These are phyloP conservation scores for Dittrichia graveolens DNA, from an alignment of 129 eudicot species.

Conservation along the genomic window DNA sequence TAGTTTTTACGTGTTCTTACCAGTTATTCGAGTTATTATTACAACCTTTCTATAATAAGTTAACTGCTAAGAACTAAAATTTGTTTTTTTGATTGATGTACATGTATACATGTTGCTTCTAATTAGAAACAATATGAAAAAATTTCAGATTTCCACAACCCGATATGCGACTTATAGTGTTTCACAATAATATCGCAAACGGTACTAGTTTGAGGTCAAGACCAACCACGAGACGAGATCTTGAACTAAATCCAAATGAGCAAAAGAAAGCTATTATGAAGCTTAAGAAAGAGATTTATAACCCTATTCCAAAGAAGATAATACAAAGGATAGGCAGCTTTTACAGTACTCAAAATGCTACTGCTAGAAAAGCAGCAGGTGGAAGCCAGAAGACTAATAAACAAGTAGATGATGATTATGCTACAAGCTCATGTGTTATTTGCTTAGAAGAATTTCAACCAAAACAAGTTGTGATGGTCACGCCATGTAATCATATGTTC, in stretches of 20 bases:
- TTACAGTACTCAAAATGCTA: constrained; percentile 32
- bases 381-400: constrained; percentile 1
- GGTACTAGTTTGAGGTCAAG: constrained; percentile 18
- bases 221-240: constrained; percentile 14
- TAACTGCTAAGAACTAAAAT: too few relatives aligned
- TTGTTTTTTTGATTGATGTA: neutral
- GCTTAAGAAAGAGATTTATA: constrained; percentile 68
- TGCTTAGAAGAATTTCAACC: constrained; percentile 74
- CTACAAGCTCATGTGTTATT: constrained; percentile 58
- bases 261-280: constrained; percentile 47
- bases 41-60: too few relatives aligned
- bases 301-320: constrained; percentile 48
- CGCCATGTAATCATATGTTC: constrained; percentile 84
- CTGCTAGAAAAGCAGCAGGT: constrained; percentile 5
- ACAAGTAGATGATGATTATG: constrained; percentile 41
- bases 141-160: constrained; percentile 29
- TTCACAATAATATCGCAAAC: constrained; percentile 24
- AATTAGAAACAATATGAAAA: neutral
- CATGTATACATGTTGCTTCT: too few relatives aligned
- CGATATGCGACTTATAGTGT: constrained; percentile 31
- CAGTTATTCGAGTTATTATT: too few relatives aligned
- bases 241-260: constrained; percentile 38
- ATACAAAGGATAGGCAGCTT: constrained; percentile 40
- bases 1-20: too few relatives aligned
- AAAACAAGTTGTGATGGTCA: constrained; percentile 51